Evolutionary conservation across 2,329 filamentous ascomycete genomes (phyloP).

Genomic region (Talaromyces atroroseus): DNA sequence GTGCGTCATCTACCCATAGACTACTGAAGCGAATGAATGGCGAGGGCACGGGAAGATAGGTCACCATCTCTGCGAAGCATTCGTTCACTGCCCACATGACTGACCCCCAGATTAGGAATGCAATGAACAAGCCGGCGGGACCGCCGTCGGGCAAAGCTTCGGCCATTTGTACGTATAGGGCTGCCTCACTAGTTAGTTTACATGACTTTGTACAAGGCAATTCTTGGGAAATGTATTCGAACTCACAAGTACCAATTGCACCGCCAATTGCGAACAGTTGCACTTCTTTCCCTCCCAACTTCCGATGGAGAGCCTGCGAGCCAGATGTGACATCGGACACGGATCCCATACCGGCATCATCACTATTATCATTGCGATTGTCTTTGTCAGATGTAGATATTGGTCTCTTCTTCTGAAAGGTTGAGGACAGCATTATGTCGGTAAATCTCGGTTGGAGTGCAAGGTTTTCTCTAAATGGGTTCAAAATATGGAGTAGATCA

Average conservation of each 20-base stretch:
- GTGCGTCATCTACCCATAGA: constrained; percentile 71
- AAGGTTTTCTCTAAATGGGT: too few relatives aligned
- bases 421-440: constrained; percentile 4
- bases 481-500: too few relatives aligned
- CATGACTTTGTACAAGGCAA: too few relatives aligned
- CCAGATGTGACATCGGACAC: constrained; percentile 8
- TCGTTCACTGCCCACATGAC: constrained; percentile 22
- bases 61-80: constrained; percentile 70
- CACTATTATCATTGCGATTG: background rate
- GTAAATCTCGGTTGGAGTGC: too few relatives aligned
- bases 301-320: constrained; percentile 26
- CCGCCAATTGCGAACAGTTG: constrained; percentile 32
- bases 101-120: constrained; percentile 19
- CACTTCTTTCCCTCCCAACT: constrained; percentile 27
- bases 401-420: background rate
- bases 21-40: constrained; percentile 78
- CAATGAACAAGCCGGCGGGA: constrained; percentile 34
- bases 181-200: constrained; percentile 15
- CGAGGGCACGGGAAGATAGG: constrained; percentile 70
- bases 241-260: constrained; percentile 30
- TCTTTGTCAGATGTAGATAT: background rate
- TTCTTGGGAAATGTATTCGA: too few relatives aligned
- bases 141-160: constrained; percentile 32
- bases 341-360: background rate
- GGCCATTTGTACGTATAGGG: constrained; percentile 36